Evolutionary conservation across 2,329 filamentous ascomycete genomes (phyloP), one percentile per base, ranked within the genome.

Genomic region (Arthrobotrys sinensis): DNA sequence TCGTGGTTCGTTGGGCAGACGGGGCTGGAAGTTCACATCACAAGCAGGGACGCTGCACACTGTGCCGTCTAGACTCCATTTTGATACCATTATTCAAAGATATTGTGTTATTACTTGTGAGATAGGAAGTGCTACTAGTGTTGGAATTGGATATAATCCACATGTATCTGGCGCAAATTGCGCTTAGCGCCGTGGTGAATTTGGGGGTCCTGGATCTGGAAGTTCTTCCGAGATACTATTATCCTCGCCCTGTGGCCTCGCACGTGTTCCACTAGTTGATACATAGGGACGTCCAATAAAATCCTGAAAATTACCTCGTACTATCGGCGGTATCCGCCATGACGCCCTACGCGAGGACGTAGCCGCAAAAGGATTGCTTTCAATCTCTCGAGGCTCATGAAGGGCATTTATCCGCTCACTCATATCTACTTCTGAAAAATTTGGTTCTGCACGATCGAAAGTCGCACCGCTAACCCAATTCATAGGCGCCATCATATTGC

Each of bases 1-100:
- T 88, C 89, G 2, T 90, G 89, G 89, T 90, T 90, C 76, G 88
- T 90, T 63, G 89, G 89, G 83, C 89, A 90, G 81, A 85, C 79
- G 2, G 79, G 79, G 2, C 63, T 81, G 4, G 43, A 79, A 5
- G 79, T 77, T 4, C 79, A 67, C 38, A 67, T 81, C 11, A 68
- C 40, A 24, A 62, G 50, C 24, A 32, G 69, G 40, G 24, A 73
- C n/a, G 52, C 36, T 0, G 66, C 60, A 10, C 28, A 66, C 3
- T 52, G 28, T 36, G 62, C n/a, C 0, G 45, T 65, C 1, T 50
- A 46, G 16, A 45, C 5, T 24, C 40, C 34, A 10, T n/a, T 53
- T 8, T 6, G 8, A 38, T 38, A 38, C 36, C 6, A 6, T 38
- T 38, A 38, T 38, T 12, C 24, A 28, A 28, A 28, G 4, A 21